Evolutionary conservation across 257 asterid genomes (phyloP), one percentile per base, ranked within the genome.

Genomic region (Nicotiana noctiflora): DNA sequence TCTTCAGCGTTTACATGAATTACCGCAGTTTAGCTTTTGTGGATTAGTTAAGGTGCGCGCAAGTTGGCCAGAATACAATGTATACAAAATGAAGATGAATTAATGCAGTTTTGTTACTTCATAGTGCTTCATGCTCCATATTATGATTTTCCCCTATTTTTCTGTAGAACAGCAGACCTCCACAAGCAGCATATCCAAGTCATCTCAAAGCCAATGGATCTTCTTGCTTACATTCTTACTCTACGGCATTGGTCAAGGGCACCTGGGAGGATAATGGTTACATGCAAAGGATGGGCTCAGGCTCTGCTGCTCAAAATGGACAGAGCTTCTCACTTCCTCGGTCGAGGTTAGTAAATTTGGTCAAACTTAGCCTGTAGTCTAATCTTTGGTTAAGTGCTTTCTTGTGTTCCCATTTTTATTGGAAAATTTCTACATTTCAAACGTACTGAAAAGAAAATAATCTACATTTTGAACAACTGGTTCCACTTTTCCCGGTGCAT

Each of bases 311-410:
- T 75, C 83, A 81, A 82, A 80, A 51, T 29, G 77, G 86, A 52
- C 76, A 18, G 23, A n/a, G 77, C 72, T 82, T 84, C 82, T 82
- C 88, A 53, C 84, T 82, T 61, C 88, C 89, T 57, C 84, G 81
- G 23, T 84, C 88, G 19, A 82, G 89, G 92, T 85, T 52, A 64
- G 67, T 59, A 75, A 63, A 17, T 61, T 67, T 52, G 17, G 62
- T 62, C 77, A 21, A 9, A 13, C 12, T 75, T 64, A 6, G 2
- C 62, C 52, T 52, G 79, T 52, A 53, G 53, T 19, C 51, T 51
- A 37, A 57, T 53, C 40, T 55, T 84, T 76, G 46, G 44, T 53
- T 52, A 66, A 46, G 8, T 61, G 72, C 12, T 62, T 29, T 76
- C 67, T 14, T 49, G 46, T 18, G 12, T 46, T 62, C 46, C 31